A percentile compares a stretch with the other conserved stretches of the same genome.
phyloP scores from a whole-genome alignment of 441 rosid species.

The Jatropha podagrica region DNA sequence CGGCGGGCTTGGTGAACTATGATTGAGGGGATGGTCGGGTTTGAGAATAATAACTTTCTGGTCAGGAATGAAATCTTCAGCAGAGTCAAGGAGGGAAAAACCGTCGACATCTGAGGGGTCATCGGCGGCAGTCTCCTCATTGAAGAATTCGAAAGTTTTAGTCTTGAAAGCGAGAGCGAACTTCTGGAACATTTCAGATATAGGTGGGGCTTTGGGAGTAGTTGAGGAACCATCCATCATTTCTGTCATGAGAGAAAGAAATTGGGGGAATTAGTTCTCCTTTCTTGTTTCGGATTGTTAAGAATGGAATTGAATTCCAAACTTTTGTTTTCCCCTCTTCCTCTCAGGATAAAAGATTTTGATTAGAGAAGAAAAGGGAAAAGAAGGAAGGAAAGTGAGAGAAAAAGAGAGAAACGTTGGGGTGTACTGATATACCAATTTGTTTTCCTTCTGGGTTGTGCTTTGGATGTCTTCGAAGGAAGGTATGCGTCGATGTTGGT shows the following conservation, averaged over 20 bases:
- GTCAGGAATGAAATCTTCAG: constrained; percentile 86
- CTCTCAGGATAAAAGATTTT: background rate
- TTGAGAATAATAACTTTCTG: constrained; percentile 90
- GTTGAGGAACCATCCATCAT: constrained; percentile 37
- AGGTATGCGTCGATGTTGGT: constrained; percentile 33
- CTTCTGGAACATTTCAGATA: constrained; percentile 90
- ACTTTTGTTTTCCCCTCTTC: constrained; percentile 10
- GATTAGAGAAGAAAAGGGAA: constrained; percentile 7
- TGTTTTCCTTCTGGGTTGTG: constrained; percentile 24
- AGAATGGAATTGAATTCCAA: constrained; percentile 7
- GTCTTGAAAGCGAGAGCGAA: constrained; percentile 85
- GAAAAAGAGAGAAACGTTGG: constrained; percentile 13
- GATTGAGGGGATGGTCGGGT: constrained; percentile 48
- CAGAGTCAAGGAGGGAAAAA: constrained; percentile 71
- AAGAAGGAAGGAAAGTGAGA: background rate
- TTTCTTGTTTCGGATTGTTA: background rate
- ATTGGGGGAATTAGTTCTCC: background rate
- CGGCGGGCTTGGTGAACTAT: constrained; percentile 4
- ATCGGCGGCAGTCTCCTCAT: constrained; percentile 46
- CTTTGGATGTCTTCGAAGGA: constrained; percentile 70
- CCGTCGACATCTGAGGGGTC: constrained; percentile 44
- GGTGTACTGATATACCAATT: background rate
- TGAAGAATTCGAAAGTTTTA: constrained; percentile 85
- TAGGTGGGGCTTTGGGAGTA: constrained; percentile 57
- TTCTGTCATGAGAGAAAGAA: constrained; percentile 37